Evolutionary conservation across 768 basidiomycete genomes (phyloP).

Genomic region (Strobilomyces dryophilus): DNA sequence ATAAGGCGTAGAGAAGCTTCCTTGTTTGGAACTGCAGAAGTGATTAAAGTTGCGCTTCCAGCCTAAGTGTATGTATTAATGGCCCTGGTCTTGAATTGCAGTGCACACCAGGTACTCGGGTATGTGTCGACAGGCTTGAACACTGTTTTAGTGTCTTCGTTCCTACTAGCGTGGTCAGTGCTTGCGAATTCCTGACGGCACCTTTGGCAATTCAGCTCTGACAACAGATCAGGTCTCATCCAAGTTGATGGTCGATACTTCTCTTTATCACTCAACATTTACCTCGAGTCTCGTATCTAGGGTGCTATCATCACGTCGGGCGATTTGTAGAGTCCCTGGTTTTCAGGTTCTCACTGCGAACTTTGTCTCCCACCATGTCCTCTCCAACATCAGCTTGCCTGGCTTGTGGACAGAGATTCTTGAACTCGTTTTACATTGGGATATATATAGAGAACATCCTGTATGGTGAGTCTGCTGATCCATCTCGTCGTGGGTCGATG

Average conservation of each 20-base stretch:
- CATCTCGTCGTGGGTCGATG: not conserved
- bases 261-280: not conserved
- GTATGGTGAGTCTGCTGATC: not conserved
- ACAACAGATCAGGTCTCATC: not conserved
- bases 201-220: not conserved
- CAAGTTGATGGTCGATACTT: not conserved
- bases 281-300: not conserved
- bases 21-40: not conserved
- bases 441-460: not conserved
- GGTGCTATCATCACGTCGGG: not conserved
- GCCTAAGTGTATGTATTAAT: not conserved
- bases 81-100: not conserved
- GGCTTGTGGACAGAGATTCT: not conserved
- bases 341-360: not conserved
- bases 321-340: not conserved
- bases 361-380: not conserved
- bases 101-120: not conserved
- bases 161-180: too few species aligned
- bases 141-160: not conserved
- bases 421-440: not conserved
- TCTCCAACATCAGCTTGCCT: not conserved
- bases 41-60: not conserved
- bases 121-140: not conserved
- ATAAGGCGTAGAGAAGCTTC: not conserved
- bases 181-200: not conserved